A percentile compares a stretch with the other conserved stretches of the same genome.
phyloP scores from a whole-genome alignment of 1,139 yeast species.

The Candida albicans region DNA sequence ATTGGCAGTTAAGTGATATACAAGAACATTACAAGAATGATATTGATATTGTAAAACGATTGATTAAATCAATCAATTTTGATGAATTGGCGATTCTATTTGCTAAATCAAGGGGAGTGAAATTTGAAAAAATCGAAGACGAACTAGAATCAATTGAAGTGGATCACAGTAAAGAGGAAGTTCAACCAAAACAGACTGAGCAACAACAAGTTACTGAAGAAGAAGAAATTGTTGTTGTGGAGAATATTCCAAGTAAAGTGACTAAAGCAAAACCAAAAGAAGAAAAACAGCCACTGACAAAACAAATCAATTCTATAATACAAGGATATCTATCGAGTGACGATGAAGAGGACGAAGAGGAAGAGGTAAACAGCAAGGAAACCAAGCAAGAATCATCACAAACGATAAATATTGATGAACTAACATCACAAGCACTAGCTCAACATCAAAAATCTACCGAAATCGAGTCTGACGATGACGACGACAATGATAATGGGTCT shows the following conservation, averaged over 20 bases:
- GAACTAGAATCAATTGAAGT: too few relatives aligned
- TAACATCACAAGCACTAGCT: conserved; percentile 7
- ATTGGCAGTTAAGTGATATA: conserved; percentile 38
- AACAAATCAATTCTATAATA: conserved; percentile 1
- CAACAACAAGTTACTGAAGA: conserved; percentile 5
- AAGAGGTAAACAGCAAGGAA: conserved; percentile 11
- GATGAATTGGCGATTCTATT: conserved; percentile 33
- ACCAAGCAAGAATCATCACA: conserved; percentile 1
- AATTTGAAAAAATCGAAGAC: conserved; percentile 10
- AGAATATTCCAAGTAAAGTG: neutral
- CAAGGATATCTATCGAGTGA: conserved; percentile 17
- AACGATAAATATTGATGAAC: conserved; percentile 8
- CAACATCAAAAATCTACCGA: conserved; percentile 8
- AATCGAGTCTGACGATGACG: conserved; percentile 2
- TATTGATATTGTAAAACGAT: conserved; percentile 16
- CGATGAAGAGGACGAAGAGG: conserved; percentile 15
- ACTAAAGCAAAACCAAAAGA: conserved; percentile 1
- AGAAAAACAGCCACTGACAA: neutral
- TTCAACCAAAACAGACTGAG: conserved; percentile 12
- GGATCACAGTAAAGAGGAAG: conserved; percentile 8
- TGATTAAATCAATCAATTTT: conserved; percentile 21
- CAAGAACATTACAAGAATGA: conserved; percentile 12
- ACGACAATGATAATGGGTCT: conserved; percentile 11
- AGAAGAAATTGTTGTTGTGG: conserved; percentile 6
- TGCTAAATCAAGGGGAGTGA: conserved; percentile 34